Base-by-base conservation (phyloP, 2,329 filamentous ascomycete species). In the Tolypocladium inflatum region DNA sequence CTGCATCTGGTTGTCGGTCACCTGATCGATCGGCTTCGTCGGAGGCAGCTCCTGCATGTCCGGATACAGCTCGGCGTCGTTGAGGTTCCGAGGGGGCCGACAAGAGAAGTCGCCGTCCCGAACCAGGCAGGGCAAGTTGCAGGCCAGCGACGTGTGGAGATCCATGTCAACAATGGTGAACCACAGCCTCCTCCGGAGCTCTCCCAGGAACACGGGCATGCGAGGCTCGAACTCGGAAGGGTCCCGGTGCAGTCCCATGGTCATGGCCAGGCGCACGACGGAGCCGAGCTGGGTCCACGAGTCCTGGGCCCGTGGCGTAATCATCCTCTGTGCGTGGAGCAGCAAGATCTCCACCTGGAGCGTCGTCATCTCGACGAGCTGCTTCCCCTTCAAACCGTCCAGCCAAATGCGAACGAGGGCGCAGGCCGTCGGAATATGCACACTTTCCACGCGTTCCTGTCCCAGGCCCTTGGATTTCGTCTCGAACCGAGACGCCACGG, bases 161-260 rank as follows among this genome's bases (percentile, higher is more conserved):
- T 84, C 81, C 68, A 83, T 77, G 61, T 84, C 81, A 42, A 82
- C 69, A 45, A 84, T 78, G 4, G 80, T 80, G 55, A 76, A 82
- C 81, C 81, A 84, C 30, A 84, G 65, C 59, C 78, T 74, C n/a
- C 81, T 74, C 39, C 81, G 71, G 60, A 78, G 73, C 66, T 84
- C 81, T n/a, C 76, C 76, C 51, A 77, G 73, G 63, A 81, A 83
- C 0, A 78, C 72, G 6, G 74, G 71, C 55, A 83, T 76, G 37
- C 76, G 74, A 4, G 73, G 70, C 33, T 75, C 72, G 57, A 79
- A 82, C 62, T 84, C 81, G 17, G 77, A 77, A 3, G 81, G 80
- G 56, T 84, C 81, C 4, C 80, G 75, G 62, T 84, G 81, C 53
- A 84, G 70, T 3, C 80, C 81, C 80, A 84, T 83, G 3, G 77